Evolutionary conservation across 495 filamentous ascomycete genomes (phyloP).

Genomic region (Evansstolkia leycettana): DNA sequence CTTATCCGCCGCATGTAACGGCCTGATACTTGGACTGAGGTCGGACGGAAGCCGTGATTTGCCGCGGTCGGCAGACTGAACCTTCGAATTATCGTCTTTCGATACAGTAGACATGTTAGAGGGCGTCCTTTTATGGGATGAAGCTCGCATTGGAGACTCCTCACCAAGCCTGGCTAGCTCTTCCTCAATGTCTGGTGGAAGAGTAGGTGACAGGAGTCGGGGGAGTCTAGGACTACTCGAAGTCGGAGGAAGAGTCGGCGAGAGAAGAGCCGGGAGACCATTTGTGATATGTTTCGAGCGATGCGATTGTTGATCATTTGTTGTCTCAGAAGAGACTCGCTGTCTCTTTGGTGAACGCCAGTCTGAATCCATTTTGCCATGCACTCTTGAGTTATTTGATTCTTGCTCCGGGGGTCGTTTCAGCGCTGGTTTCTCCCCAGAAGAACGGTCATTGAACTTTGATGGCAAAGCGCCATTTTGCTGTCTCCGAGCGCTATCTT

Average conservation of each 20-base stretch:
- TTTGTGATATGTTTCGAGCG: conserved; percentile 10
- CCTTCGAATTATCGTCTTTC: conserved; percentile 7
- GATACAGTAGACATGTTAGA: conserved; percentile 4
- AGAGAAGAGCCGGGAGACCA: conserved; percentile 26
- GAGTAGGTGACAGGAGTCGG: conserved; percentile 31
- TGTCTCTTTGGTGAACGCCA: conserved; percentile 18
- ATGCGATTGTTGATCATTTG: conserved; percentile 11
- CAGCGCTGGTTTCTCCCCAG: conserved; percentile 11
- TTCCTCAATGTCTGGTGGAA: conserved; percentile 37
- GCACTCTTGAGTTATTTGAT: conserved; percentile 7
- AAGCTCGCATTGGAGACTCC: conserved; percentile 6
- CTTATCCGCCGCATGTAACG: background rate
- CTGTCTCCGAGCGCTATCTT: conserved; percentile 8
- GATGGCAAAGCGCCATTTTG: conserved; percentile 1
- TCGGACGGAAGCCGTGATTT: conserved; percentile 5
- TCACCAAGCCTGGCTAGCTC: conserved; percentile 26
- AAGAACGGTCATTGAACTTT: conserved; percentile 8
- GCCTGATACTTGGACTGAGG: background rate
- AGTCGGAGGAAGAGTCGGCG: conserved; percentile 30
- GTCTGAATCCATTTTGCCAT: conserved; percentile 8
- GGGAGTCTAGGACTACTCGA: conserved; percentile 21
- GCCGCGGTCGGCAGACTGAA: conserved; percentile 4
- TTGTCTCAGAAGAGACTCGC: conserved; percentile 18
- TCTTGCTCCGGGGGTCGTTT: conserved; percentile 23
- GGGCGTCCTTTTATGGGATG: conserved; percentile 4